Base-by-base conservation (phyloP, 768 basidiomycete species). In the Mrakia frigida region DNA sequence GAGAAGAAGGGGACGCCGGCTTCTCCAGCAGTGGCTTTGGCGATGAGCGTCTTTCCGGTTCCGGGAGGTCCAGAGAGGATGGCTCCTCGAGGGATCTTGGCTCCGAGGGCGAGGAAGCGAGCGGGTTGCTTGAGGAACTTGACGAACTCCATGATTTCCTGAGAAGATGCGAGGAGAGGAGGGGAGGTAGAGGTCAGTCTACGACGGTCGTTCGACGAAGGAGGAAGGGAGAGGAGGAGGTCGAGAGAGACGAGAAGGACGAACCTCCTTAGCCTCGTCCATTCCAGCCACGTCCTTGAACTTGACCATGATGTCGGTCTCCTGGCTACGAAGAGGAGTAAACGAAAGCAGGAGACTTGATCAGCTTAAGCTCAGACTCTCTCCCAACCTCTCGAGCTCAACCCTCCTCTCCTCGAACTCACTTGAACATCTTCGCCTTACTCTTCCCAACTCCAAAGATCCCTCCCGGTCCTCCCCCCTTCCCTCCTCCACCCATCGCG, bases 101-200 rank as follows among this genome's bases (percentile, higher is more conserved):
- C 97, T 77, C 97, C 97, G 56, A 99, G 88, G 80, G 90, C 93
- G 85, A 98, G 93, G 85, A 97, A 99, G 83, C 91, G 91, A 41
- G 89, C 85, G 18, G 97, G 97, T 75, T 98, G 92, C 85, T 98
- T 98, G 81, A 99, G 86, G 86, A 99, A 98, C 81, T 97, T 95
- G 83, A 99, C 97, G 80, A 98, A 99, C 83, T 99, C 97, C 93
- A 98, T 96, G 80, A 99, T 96, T 85, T 99, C 97, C 86, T 82
- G 72, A 9, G 33, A 18, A 71, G 37, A 69, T 13, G 25, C 7
- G 33, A 31, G 2, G 52, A 23, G n/a, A 72, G 4, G 31, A 52
- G 31, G 3, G 43, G 37, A 25, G 2, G 18, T 14, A 16, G 46
- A 56, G n/a, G 46, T 11, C 1, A 31, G 46, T 50, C 46, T 18